Base-by-base conservation (phyloP, 1,139 yeast species). In the Yamadazyma diospyri region DNA sequence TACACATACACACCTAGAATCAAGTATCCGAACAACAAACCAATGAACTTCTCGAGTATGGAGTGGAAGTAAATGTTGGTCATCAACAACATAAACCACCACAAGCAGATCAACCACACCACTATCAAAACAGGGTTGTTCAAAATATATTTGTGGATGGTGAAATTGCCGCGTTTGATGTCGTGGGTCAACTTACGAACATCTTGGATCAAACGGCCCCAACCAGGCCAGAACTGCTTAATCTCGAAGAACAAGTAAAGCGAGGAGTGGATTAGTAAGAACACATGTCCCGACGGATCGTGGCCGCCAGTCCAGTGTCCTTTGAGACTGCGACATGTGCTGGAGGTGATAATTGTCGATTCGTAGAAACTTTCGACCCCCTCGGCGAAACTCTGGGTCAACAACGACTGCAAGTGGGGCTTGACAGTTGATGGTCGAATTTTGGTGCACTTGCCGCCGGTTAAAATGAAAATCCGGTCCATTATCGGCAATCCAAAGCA, bases 251-350 rank as follows among this genome's bases (percentile, higher is more conserved):
- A 69, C 45, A 92, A 52, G 41, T 82, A 75, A 47, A 85, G 61
- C 12, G 86, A 76, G 36, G 92, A 75, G 41, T 86, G 81, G 3
- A 85, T 76, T 36, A 92, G 59, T 29, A 92, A 55, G 48, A 89
- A 92, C 0, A 87, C 84, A 54, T 92, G 98, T 0, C 98, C 98
- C 41, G 94, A 82, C 10, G 97, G 95, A 60, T 92, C 98, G 51
- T 87, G 95, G 0, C 98, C 98, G 1, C 96, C 97, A 7, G 52
- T 54, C 98, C 97, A 89, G 3, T 61, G 45, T 0, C 97, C 97
- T 16, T 75, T 76, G 15, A 75, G 45, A 17, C 61, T 50, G 27
- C 88, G 63, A 51, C 97, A 88, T 5, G 62, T 60, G 27, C 66
- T 65, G 12, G 84, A 77, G 2, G 67, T 52, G 9, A 69, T 48